Base-by-base conservation (phyloP, 2,329 filamentous ascomycete genomes). In the Hirsutella thompsonii region DNA sequence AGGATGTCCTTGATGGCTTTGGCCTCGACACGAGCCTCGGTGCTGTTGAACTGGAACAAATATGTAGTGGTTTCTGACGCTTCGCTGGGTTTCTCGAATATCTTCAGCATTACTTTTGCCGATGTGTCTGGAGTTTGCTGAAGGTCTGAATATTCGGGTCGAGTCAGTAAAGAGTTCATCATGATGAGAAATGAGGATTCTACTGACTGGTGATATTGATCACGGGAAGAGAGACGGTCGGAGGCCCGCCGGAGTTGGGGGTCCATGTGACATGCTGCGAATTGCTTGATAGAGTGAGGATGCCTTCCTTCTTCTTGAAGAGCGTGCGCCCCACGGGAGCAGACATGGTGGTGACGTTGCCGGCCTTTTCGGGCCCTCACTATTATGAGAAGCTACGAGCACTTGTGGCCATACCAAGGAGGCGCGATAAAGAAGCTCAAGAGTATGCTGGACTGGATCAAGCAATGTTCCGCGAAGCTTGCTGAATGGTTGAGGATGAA, bases 261-360 rank as follows among this genome's bases (percentile, higher is more conserved):
- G 79, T 85, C 90, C 90, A 98, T 58, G 77, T 81, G 46, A 96
- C 76, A 30, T 72, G 78, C 54, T 75, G 76, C 53, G 77, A 72
- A 60, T 94, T 86, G 42, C 73, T 67, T 14, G 83, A 79, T 51
- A 96, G 70, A 20, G 78, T 76, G 54, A 98, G 67, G 45, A 76
- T 76, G 58, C 92, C 92, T 68, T 96, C 85, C 63, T 94, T 92
- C 70, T 96, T 98, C 67, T 95, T 96, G 72, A 92, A 96, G 44
- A 80, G 70, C 40, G 83, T 80, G 47, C 74, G 76, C 44, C 81
- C 85, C 51, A 69, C 73, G 40, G 76, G 77, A 46, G 70, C 60
- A 21, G 72, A 64, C 77, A 81, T 81, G 36, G 40, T 52, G 44
- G 30, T 21, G 41, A 41, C 3, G 37, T 18, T 32, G 16, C 32